Evolutionary conservation across 176 grass and related monocot genomes (phyloP), one percentile per base, ranked within the genome.

Genomic region (Carex littledalei): DNA sequence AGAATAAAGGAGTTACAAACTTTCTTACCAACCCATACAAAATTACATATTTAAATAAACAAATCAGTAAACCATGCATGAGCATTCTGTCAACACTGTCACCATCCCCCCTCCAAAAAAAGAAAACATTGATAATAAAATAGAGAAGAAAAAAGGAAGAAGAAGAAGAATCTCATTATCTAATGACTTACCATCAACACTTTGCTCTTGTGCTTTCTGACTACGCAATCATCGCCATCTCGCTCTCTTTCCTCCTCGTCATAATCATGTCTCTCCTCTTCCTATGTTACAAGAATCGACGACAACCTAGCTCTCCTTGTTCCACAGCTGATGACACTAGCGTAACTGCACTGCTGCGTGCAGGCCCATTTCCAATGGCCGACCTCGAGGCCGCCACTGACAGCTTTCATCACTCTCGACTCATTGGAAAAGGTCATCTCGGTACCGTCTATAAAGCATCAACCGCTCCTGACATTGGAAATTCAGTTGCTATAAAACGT

Each of bases 331-430:
- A 31, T 2, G 63, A 12, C 1, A 52, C 63, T 10, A 67, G 50
- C 7, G 73, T 22, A n/a, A 14, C 82, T 0, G 65, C 58, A 16
- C 31, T 85, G 2, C 72, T 94, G n/a, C 92, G 52, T 26, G 79
- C 76, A 8, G 14, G 82, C 61, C 83, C 87, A 7, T 82, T 90
- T 1, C 88, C 81, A 6, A 85, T 90, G 50, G 84, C 86, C 15
- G 92, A 90, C 35, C 68, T 97, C 0, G 92, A 94, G 87, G 64
- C 80, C 55, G 88, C 92, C 57, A 97, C 94, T 8, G 88, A 92
- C 41, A 88, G 94, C 13, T 97, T 97, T 79, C 94, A 94, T 86
- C 60, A 72, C 3, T 84, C 88, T 47, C 62, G 80, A 17, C 29
- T 97, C 11, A 70, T 94, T 50, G 90, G 92, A 22, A 83, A 82